Evolutionary conservation across 2,329 filamentous ascomycete genomes (phyloP).

Genomic region (Trematosphaeria pertusa): DNA sequence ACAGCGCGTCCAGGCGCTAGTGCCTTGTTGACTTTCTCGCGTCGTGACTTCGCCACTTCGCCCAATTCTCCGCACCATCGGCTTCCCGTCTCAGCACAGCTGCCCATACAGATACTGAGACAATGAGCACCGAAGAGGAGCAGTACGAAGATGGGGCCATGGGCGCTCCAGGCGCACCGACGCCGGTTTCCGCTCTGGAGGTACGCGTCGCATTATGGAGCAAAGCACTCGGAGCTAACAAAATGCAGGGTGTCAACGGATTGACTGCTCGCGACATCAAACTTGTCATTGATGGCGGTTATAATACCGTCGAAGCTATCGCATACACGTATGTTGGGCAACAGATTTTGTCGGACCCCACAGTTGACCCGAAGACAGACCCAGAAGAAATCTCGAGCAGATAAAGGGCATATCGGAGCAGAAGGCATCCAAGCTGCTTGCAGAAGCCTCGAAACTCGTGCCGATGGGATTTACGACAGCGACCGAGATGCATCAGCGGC

Average conservation of each 20-base stretch:
- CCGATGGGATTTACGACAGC: conserved; percentile 99
- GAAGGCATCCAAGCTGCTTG: conserved; percentile 89
- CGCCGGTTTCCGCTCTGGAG: conserved; percentile 84
- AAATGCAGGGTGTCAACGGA: conserved; percentile 78
- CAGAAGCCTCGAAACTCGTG: conserved; percentile 95
- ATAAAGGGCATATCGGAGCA: conserved; percentile 98
- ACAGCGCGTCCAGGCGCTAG: conserved; percentile 32
- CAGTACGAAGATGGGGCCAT: conserved; percentile 79
- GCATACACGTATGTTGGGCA: conserved; percentile 76
- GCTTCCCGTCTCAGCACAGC: neutral
- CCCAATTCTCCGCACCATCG: conserved; percentile 7
- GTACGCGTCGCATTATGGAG: conserved; percentile 57
- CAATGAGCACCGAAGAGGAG: conserved; percentile 60
- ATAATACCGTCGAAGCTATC: conserved; percentile 93
- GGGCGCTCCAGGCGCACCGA: conserved; percentile 90
- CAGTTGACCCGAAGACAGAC: conserved; percentile 53
- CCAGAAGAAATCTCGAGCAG: conserved; percentile 80
- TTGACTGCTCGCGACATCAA: conserved; percentile 96
- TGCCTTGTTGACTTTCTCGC: conserved; percentile 10
- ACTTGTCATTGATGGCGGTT: conserved; percentile 88
- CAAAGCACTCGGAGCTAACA: conserved; percentile 11
- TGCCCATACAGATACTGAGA: conserved; percentile 4
- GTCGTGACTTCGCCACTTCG: conserved; percentile 20
- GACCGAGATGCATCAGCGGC: conserved; percentile 96
- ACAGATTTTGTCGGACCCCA: conserved; percentile 1